phyloP scores from a whole-genome alignment of 495 filamentous ascomycete species.

The Oidiodendron maius region DNA sequence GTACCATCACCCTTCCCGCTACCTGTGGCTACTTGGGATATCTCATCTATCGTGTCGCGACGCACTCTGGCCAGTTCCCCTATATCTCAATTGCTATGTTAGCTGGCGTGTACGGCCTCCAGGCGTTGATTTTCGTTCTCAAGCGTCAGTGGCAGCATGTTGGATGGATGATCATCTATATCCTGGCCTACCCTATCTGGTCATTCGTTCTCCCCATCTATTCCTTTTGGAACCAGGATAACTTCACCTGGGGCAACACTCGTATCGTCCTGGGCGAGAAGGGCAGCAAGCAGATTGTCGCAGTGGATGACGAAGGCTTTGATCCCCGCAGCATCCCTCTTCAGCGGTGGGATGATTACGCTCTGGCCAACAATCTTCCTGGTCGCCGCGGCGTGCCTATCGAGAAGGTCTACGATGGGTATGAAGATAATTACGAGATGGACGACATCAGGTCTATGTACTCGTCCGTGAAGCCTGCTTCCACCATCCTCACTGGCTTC shows the following conservation, averaged over 20 bases:
- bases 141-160: slow-evolving; percentile 97
- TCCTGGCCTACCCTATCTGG: slow-evolving; percentile 89
- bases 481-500: slow-evolving; percentile 85
- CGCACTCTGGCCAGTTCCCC: slow-evolving; percentile 69
- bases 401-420: slow-evolving; percentile 61
- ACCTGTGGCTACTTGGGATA: slow-evolving; percentile 88
- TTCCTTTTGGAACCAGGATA: slow-evolving; percentile 99
- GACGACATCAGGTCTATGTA: slow-evolving; percentile 97
- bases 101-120: slow-evolving; percentile 88
- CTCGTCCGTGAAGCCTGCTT: slow-evolving; percentile 89
- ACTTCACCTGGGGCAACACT: slow-evolving; percentile 97
- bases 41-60: slow-evolving; percentile 75
- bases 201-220: slow-evolving; percentile 89
- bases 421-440: slow-evolving; percentile 81
- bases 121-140: slow-evolving; percentile 91
- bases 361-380: slow-evolving; percentile 81
- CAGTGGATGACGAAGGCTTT: slow-evolving; percentile 80
- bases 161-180: slow-evolving; percentile 99
- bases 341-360: slow-evolving; percentile 97
- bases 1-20: slow-evolving; percentile 88
- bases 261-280: slow-evolving; percentile 94
- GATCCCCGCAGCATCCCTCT: slow-evolving; percentile 89
- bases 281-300: slow-evolving; percentile 81
- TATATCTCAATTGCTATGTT: slow-evolving; percentile 83
- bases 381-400: slow-evolving; percentile 70